phyloP scores from a whole-genome alignment of 177 flowering plant species.

The Vitis hybrid region DNA sequence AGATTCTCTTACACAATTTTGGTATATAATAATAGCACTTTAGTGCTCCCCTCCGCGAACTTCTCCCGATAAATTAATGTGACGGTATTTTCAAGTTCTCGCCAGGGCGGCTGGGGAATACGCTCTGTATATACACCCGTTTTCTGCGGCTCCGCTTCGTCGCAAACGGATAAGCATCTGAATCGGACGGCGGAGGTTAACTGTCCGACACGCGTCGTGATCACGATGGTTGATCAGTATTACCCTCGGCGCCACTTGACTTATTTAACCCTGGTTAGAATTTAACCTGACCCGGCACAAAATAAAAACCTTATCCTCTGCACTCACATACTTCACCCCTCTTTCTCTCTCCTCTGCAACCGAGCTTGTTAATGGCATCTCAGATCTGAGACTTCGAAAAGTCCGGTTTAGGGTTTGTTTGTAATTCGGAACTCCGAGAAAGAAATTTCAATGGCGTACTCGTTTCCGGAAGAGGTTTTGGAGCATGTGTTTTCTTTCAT shows the following conservation, averaged over 20 bases:
- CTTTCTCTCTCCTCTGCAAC: conserved; percentile 5
- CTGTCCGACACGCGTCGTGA: conserved; percentile 16
- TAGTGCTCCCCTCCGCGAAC: neutral
- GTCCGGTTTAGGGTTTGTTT: too few relatives aligned
- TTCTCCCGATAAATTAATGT: conserved; percentile 4
- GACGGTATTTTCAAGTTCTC: neutral
- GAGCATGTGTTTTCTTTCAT: conserved; percentile 86
- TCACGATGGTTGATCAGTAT: neutral
- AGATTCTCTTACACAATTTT: conserved; percentile 34
- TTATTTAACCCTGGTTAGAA: conserved; percentile 22
- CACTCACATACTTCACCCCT: conserved; percentile 1
- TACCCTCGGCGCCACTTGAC: neutral
- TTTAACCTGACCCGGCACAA: conserved; percentile 8
- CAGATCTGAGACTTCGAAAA: conserved; percentile 19
- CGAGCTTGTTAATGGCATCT: conserved; percentile 26
- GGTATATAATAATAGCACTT: conserved; percentile 16
- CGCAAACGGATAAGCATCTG: conserved; percentile 32
- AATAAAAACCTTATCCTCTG: conserved; percentile 17
- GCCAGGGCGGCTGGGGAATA: conserved; percentile 9
- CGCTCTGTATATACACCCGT: conserved; percentile 24
- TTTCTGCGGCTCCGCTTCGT: conserved; percentile 45
- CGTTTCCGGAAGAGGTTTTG: conserved; percentile 87
- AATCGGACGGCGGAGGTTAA: conserved; percentile 23
- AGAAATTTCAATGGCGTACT: conserved; percentile 29
- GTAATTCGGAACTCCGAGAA: too few relatives aligned